Percentiles rank a stretch among this genome's conserved stretches.
Conservation (phyloP, 1,284 basidiomycete species). For the Fistulinella staudtii region DNA sequence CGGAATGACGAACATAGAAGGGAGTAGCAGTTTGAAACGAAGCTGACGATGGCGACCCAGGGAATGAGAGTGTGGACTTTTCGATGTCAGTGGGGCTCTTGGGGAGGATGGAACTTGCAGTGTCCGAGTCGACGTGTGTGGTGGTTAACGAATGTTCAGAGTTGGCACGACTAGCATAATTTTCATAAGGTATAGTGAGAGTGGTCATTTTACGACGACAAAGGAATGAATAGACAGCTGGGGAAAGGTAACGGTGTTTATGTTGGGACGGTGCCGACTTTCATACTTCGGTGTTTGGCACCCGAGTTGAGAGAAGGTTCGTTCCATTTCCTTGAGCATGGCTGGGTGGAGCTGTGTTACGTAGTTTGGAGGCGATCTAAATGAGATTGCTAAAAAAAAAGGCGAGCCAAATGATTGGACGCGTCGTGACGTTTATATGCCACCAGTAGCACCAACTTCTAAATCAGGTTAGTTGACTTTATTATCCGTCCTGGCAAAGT, state of each 20-base stretch:
- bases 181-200: slow-evolving; percentile 9
- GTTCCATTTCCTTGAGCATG: background rate
- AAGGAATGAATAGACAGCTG: slow-evolving; percentile 18
- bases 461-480: too few species aligned
- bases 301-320: background rate
- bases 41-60: slow-evolving; percentile 6
- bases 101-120: background rate
- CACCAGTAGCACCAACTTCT: background rate
- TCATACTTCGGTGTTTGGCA: slow-evolving; percentile 5
- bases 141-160: slow-evolving; percentile 11
- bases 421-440: background rate
- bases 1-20: slow-evolving; percentile 14
- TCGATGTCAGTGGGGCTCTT: slow-evolving; percentile 10
- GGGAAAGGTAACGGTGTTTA: slow-evolving; percentile 1
- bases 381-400: background rate
- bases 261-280: background rate
- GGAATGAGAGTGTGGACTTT: slow-evolving; percentile 2
- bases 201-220: slow-evolving; percentile 14
- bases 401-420: slow-evolving; percentile 1
- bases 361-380: slow-evolving; percentile 8
- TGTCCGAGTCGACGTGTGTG: slow-evolving; percentile 7
- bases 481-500: background rate
- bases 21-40: slow-evolving; percentile 4
- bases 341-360: slow-evolving; percentile 20
- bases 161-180: slow-evolving; percentile 11